Conservation (phyloP, 257 asterid species). For the Eucommia ulmoides region DNA sequence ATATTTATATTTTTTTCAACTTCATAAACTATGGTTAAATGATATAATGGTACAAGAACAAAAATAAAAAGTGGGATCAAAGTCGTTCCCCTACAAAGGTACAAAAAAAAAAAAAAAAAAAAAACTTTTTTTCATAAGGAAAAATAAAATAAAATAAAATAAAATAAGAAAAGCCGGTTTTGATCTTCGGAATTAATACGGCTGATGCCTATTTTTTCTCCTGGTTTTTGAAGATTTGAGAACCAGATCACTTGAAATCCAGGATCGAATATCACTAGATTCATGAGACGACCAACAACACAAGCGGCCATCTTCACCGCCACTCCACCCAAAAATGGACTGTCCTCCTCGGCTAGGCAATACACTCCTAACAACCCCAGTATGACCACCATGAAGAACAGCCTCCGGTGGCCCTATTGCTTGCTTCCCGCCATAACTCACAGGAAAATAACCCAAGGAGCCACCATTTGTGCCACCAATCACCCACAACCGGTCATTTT, state of each 20-base stretch:
- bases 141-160: too few species aligned
- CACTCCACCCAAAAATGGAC: constrained; percentile 77
- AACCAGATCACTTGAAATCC: constrained; percentile 50
- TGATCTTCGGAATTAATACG: too few species aligned
- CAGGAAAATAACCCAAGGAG: constrained; percentile 71
- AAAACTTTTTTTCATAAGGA: too few species aligned
- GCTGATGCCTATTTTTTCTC: constrained; percentile 44
- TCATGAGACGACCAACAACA: constrained; percentile 75
- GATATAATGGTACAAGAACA: too few species aligned
- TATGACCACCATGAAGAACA: constrained; percentile 70
- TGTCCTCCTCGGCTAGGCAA: constrained; percentile 39
- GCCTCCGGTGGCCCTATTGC: constrained; percentile 62
- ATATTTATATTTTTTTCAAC: too few species aligned
- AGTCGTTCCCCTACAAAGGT: too few species aligned
- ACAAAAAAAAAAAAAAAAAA: too few species aligned
- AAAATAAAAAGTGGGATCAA: too few species aligned
- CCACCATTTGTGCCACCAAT: constrained; percentile 78
- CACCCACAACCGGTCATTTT: constrained; percentile 62
- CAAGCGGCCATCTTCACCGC: constrained; percentile 91
- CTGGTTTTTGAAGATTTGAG: constrained; percentile 33
- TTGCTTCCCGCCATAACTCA: constrained; percentile 17
- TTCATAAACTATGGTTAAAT: too few species aligned
- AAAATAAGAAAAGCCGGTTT: too few species aligned
- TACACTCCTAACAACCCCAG: constrained; percentile 60
- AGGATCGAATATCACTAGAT: constrained; percentile 26